Conservation (phyloP, 2,329 filamentous ascomycete species). For the Seiridium cupressi region DNA sequence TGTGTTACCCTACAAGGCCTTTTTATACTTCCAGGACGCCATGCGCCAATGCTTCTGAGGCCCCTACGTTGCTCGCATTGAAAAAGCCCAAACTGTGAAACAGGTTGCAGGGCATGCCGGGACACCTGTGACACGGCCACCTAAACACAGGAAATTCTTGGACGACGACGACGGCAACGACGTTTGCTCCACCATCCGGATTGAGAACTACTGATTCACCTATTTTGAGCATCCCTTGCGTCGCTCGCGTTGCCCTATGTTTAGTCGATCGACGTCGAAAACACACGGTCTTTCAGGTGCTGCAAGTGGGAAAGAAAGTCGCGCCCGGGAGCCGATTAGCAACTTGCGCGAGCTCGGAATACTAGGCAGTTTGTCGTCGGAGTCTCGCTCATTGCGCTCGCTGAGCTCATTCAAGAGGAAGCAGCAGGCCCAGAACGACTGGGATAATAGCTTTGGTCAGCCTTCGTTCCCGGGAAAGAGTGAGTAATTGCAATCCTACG, state of each 20-base stretch:
- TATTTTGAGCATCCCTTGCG: slow-evolving; percentile 10
- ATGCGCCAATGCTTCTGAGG: slow-evolving; percentile 1
- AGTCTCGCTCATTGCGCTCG: slow-evolving; percentile 29
- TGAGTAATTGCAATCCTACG: slow-evolving; percentile 21
- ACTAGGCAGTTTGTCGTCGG: slow-evolving; percentile 43
- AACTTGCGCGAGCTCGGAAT: slow-evolving; percentile 35
- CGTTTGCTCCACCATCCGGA: background rate
- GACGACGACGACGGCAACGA: background rate
- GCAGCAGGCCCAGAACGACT: slow-evolving; percentile 15
- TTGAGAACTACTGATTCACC: no score
- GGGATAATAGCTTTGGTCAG: slow-evolving; percentile 23
- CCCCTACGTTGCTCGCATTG: slow-evolving; percentile 1
- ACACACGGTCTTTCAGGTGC: slow-evolving; percentile 27
- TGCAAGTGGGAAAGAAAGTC: slow-evolving; percentile 30
- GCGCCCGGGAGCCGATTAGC: slow-evolving; percentile 33
- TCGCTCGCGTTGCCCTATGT: slow-evolving; percentile 32
- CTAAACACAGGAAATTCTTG: background rate
- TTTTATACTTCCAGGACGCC: background rate
- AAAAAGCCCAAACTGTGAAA: slow-evolving; percentile 3
- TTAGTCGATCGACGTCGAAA: slow-evolving; percentile 42
- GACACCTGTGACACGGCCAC: slow-evolving; percentile 6
- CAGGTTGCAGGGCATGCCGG: slow-evolving; percentile 3
- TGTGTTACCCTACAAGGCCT: background rate
- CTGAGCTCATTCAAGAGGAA: slow-evolving; percentile 10
- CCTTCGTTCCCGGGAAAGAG: slow-evolving; percentile 40